phyloP scores from a whole-genome alignment of 768 basidiomycete species.

The Astraeus odoratus region DNA sequence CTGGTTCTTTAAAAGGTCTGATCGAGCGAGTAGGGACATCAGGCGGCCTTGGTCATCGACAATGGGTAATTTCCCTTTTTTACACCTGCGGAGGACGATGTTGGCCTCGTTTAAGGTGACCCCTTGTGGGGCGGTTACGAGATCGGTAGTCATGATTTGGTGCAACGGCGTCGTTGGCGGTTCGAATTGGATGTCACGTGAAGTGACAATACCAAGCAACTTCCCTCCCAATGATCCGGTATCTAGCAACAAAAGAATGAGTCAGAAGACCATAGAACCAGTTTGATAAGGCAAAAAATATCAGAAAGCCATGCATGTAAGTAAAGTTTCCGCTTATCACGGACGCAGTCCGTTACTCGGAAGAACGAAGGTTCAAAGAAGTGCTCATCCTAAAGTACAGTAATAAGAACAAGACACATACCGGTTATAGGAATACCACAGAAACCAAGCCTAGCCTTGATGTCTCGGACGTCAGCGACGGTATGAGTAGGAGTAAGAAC shows the following conservation, averaged over 20 bases:
- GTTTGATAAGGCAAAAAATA: slow-evolving; percentile 43
- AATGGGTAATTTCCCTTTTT: slow-evolving; percentile 96
- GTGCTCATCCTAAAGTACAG: neutral
- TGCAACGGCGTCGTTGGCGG: slow-evolving; percentile 55
- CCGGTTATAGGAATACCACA: neutral
- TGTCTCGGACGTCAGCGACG: slow-evolving; percentile 87
- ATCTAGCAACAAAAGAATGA: slow-evolving; percentile 44
- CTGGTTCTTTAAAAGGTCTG: slow-evolving; percentile 95
- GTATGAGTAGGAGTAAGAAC: slow-evolving; percentile 71
- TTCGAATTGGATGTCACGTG: slow-evolving; percentile 94
- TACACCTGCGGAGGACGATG: slow-evolving; percentile 87
- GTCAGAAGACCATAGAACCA: slow-evolving; percentile 86
- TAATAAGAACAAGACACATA: neutral
- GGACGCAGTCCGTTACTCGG: neutral
- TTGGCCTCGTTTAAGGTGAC: slow-evolving; percentile 91
- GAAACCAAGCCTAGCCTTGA: slow-evolving; percentile 42
- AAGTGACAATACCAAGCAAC: slow-evolving; percentile 93
- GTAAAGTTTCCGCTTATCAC: neutral
- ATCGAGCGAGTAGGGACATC: slow-evolving; percentile 85
- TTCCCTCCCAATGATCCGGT: slow-evolving; percentile 83
- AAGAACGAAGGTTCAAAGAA: slow-evolving; percentile 26
- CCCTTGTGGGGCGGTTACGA: slow-evolving; percentile 83
- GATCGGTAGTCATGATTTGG: slow-evolving; percentile 82
- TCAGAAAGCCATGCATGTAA: slow-evolving; percentile 24
- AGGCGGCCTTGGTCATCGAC: slow-evolving; percentile 61